Base-by-base conservation (phyloP, 2,329 filamentous ascomycete species). In the Dryadomyces quercus-mongolicae region DNA sequence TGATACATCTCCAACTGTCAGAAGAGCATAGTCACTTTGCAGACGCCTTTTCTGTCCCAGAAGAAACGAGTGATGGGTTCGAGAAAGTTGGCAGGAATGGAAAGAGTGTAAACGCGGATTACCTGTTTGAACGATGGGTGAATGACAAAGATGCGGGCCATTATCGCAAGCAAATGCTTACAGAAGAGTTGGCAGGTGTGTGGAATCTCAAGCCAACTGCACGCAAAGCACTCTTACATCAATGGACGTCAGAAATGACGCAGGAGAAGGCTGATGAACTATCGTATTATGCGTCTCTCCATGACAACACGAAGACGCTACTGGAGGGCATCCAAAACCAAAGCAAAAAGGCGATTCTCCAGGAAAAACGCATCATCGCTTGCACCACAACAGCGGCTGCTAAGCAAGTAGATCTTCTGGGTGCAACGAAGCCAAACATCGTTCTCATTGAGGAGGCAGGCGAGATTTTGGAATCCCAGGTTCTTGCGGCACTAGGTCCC, bases 371-470 rank as follows among this genome's bases (percentile, higher is more conserved):
- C 1, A 73, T 90, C 13, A 82, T 90, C 46, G 84, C 74, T 0
- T 87, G 82, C 58, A 90, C 86, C 0, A 89, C 85, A 0, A 89
- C 82, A 0, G 83, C 71, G 0, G 85, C 84, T 0, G 82, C 86
- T 0, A 88, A 74, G 66, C 76, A 85, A 51, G 67, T 72, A 0
- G 66, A 74, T 0, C 69, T 77, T 1, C 72, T 89, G 9, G 72
- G 72, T 5, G 68, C 72, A 0, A 77, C 76, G 0, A 64, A 67
- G 0, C 81, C 83, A 0, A 79, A 81, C 1, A 70, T 86, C 2
- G 65, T 88, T 1, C 62, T 90, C 0, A 77, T 87, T 0, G 85
- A 89, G 63, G 85, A 89, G 64, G 85, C 84, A 0, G 85, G 84
- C 1, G 85, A 89, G 58, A 85, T 89, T 3, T 69, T 88, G 0